Percentiles rank a stretch among this genome's conserved stretches.
These are phyloP conservation scores for Incumbomyces lentus DNA, from an alignment of 2,329 filamentous ascomycete species.

Conservation along the genomic window DNA sequence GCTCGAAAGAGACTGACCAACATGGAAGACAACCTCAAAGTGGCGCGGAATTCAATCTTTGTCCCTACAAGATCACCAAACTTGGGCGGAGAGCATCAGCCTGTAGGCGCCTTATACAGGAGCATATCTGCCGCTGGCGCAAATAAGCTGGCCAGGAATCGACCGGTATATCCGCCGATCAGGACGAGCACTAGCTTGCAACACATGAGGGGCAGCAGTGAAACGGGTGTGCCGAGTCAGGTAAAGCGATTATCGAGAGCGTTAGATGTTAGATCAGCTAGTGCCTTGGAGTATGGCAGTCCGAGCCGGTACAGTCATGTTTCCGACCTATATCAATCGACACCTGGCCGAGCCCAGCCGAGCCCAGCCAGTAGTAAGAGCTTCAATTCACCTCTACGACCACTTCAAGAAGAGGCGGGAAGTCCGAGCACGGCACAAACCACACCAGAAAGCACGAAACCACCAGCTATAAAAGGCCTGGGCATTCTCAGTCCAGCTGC, in stretches of 20 bases:
- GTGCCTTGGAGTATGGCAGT: slow-evolving; percentile 19
- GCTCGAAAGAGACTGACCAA: slow-evolving; percentile 81
- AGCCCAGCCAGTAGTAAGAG: slow-evolving; percentile 14
- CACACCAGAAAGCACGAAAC: slow-evolving; percentile 13
- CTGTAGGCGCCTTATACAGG: slow-evolving; percentile 32
- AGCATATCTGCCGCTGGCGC: slow-evolving; percentile 28
- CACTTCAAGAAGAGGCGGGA: slow-evolving; percentile 16
- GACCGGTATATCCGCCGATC: slow-evolving; percentile 19
- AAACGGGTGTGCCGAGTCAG: slow-evolving; percentile 26
- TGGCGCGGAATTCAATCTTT: slow-evolving; percentile 58
- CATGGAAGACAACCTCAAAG: slow-evolving; percentile 83
- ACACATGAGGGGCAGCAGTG: slow-evolving; percentile 33
- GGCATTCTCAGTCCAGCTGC: slow-evolving; percentile 17
- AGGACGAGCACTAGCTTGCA: slow-evolving; percentile 24
- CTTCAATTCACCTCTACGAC: slow-evolving; percentile 17
- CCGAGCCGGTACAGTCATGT: slow-evolving; percentile 3
- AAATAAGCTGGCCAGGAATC: slow-evolving; percentile 13
- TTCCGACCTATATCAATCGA: slow-evolving; percentile 7
- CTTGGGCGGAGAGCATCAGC: slow-evolving; percentile 31
- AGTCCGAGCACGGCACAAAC: slow-evolving; percentile 17
- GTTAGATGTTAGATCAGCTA: slow-evolving; percentile 18
- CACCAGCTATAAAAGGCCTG: slow-evolving; percentile 10
- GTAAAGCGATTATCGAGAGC: slow-evolving; percentile 16
- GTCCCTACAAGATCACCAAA: slow-evolving; percentile 40
- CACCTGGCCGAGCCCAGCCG: neutral